phyloP scores from a whole-genome alignment of 2,329 filamentous ascomycete genomes.

The Colletotrichum sp. region DNA sequence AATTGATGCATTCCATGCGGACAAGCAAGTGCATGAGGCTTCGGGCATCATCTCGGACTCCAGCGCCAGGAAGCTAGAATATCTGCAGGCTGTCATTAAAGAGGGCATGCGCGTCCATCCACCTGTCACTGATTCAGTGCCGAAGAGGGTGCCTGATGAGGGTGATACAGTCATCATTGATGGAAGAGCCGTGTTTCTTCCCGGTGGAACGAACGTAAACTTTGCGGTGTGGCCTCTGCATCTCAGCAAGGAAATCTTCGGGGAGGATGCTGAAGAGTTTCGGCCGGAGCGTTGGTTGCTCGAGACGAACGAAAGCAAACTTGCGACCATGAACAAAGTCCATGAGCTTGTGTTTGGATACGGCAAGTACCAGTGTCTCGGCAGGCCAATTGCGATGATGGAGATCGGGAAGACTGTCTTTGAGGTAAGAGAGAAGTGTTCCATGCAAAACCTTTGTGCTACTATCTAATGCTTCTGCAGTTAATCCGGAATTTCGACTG shows the following conservation, averaged over 20 bases:
- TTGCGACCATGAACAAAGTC: slow-evolving; percentile 38
- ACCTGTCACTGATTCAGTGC: slow-evolving; percentile 41
- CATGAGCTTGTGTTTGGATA: slow-evolving; percentile 50
- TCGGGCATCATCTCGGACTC: slow-evolving; percentile 38
- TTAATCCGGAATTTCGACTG: slow-evolving; percentile 22
- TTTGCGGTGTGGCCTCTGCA: slow-evolving; percentile 44
- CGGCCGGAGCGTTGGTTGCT: slow-evolving; percentile 66
- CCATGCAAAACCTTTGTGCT: fast-evolving
- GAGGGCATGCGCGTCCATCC: slow-evolving; percentile 62
- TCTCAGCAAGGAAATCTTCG: slow-evolving; percentile 59
- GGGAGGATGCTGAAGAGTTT: slow-evolving; percentile 58
- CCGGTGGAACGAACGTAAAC: slow-evolving; percentile 24
- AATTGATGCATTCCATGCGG: slow-evolving; percentile 38
- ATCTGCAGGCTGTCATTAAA: slow-evolving; percentile 62
- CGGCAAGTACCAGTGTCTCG: slow-evolving; percentile 49
- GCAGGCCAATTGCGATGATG: slow-evolving; percentile 51
- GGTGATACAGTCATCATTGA: slow-evolving; percentile 26
- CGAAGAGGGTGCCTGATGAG: slow-evolving; percentile 40
- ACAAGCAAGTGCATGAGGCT: slow-evolving; percentile 13
- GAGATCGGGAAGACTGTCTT: slow-evolving; percentile 53
- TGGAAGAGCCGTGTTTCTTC: slow-evolving; percentile 32
- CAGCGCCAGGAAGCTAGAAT: slow-evolving; percentile 52
- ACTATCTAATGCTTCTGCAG: neutral
- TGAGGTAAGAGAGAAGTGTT: slow-evolving; percentile 42
- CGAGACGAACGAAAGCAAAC: slow-evolving; percentile 28